phyloP scores from a whole-genome alignment of 2,329 filamentous ascomycete genomes.

The Microdochium paspali region DNA sequence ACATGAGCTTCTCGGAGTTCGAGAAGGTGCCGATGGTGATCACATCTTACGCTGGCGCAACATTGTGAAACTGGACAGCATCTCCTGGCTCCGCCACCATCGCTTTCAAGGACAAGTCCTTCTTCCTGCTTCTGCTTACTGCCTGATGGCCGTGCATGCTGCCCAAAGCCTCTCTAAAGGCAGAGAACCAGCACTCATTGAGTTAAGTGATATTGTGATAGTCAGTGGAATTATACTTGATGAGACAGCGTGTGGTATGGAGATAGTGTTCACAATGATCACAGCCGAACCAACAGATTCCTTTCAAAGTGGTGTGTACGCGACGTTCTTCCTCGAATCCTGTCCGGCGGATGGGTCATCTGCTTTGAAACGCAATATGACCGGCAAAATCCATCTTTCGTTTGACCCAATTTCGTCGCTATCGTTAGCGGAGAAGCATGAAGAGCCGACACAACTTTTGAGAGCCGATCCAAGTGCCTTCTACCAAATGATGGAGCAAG shows the following conservation, averaged over 20 bases:
- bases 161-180: slow-evolving; percentile 1
- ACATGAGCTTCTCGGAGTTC: slow-evolving; percentile 6
- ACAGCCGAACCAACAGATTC: neutral
- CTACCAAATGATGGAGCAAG: neutral
- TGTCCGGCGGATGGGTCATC: neutral
- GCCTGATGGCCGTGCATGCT: slow-evolving; percentile 11
- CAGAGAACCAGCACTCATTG: slow-evolving; percentile 1
- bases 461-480: neutral
- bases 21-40: neutral
- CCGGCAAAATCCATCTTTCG: neutral
- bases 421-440: neutral
- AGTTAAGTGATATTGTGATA: slow-evolving; percentile 11
- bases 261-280: neutral
- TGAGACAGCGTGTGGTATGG: neutral
- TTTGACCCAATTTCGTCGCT: no score
- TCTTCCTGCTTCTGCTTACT: slow-evolving; percentile 12
- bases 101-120: slow-evolving; percentile 11
- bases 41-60: slow-evolving; percentile 8
- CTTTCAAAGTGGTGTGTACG: neutral
- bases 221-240: slow-evolving; percentile 9
- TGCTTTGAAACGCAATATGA: neutral
- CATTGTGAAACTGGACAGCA: slow-evolving; percentile 6
- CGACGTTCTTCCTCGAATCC: neutral
- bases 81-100: slow-evolving; percentile 10
- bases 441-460: no score